Evolutionary conservation across 371 early-diverging fungal genomes (phyloP).

Genomic region (Apophysomyces trapeziformis): DNA sequence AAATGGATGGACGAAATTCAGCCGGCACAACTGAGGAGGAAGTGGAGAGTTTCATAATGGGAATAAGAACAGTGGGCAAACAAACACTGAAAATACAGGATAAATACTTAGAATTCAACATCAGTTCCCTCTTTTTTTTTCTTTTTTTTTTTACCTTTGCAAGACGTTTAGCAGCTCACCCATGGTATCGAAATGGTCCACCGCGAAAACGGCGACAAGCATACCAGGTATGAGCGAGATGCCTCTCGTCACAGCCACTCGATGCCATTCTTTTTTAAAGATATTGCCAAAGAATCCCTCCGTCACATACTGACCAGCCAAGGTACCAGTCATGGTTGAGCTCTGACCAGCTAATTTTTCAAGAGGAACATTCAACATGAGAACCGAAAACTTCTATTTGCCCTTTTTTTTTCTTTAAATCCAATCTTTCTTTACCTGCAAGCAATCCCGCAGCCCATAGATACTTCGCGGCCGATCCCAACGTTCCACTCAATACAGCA

Average conservation of each 20-base stretch:
- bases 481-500: slow-evolving; percentile 53
- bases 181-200: slow-evolving; percentile 66
- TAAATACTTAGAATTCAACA: not conserved
- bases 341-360: slow-evolving; percentile 62
- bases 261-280: slow-evolving; percentile 72
- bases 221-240: slow-evolving; percentile 73
- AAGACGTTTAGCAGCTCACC: slow-evolving; percentile 72
- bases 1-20: slow-evolving; percentile 46
- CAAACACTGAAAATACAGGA: slow-evolving; percentile 47
- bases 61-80: slow-evolving; percentile 73
- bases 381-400: not conserved
- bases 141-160: slow-evolving; percentile 35
- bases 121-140: not conserved
- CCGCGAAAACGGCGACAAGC: slow-evolving; percentile 65
- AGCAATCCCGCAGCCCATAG: slow-evolving; percentile 73
- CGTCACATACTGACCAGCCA: slow-evolving; percentile 78
- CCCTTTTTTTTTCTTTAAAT: not conserved
- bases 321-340: slow-evolving; percentile 76
- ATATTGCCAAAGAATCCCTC: slow-evolving; percentile 70
- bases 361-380: not conserved
- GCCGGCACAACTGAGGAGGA: slow-evolving; percentile 44
- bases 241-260: slow-evolving; percentile 64
- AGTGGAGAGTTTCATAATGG: slow-evolving; percentile 65
- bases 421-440: slow-evolving; percentile 33
- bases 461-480: slow-evolving; percentile 64